phyloP scores from a whole-genome alignment of 305 asterid species.

The Petunia hybrid region DNA sequence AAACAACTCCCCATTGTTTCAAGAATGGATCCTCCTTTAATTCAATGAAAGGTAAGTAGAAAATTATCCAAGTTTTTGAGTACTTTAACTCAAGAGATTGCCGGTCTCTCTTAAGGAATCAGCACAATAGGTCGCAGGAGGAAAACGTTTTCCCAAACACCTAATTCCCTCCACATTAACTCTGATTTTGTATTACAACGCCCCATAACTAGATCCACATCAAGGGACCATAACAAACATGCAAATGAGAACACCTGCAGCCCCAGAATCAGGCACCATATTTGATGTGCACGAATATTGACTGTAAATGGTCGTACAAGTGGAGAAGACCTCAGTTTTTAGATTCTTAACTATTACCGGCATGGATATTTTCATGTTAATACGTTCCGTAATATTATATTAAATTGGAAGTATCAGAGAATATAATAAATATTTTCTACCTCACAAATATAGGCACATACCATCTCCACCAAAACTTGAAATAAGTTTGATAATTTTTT shows the following conservation, averaged over 20 bases:
- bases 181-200: too few relatives aligned
- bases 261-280: constrained; percentile 27
- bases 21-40: too few relatives aligned
- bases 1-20: too few relatives aligned
- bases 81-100: too few relatives aligned
- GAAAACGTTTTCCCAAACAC: too few relatives aligned
- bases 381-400: neutral
- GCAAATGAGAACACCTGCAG: constrained; percentile 13
- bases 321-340: constrained; percentile 17
- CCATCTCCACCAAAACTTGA: constrained; percentile 78
- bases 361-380: neutral
- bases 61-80: too few relatives aligned
- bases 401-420: neutral
- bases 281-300: constrained; percentile 23
- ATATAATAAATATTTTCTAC: constrained; percentile 7
- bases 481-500: constrained; percentile 78
- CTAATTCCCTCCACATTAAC: too few relatives aligned
- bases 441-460: constrained; percentile 34
- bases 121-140: too few relatives aligned
- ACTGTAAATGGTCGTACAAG: neutral
- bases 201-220: too few relatives aligned
- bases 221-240: too few relatives aligned
- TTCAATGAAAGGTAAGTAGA: too few relatives aligned
- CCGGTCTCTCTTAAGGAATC: too few relatives aligned
- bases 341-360: constrained; percentile 7